Percentiles rank a stretch among this genome's conserved stretches.
phyloP scores from a whole-genome alignment of 495 filamentous ascomycete species.

The Neurospora sp. region DNA sequence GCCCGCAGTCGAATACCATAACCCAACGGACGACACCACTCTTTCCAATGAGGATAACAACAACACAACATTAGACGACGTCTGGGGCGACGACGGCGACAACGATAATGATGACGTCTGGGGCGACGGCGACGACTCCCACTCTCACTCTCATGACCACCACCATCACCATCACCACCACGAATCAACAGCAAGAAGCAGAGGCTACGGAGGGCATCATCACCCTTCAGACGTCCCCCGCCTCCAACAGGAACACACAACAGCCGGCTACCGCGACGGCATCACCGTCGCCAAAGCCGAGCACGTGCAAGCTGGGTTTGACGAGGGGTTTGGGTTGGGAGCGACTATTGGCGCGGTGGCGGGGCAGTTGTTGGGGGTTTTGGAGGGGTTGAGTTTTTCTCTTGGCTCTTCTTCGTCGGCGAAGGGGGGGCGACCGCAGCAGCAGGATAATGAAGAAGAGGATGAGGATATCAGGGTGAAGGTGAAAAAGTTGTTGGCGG shows the following conservation, averaged over 20 bases:
- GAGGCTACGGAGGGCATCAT: neutral
- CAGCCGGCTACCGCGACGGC: constrained; percentile 85
- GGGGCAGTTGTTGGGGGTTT: constrained; percentile 58
- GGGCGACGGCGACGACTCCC: neutral
- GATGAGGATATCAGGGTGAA: constrained; percentile 9
- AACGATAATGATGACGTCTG: neutral
- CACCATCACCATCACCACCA: neutral
- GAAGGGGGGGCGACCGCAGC: neutral
- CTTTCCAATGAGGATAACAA: neutral
- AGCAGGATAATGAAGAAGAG: neutral
- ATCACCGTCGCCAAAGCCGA: constrained; percentile 58
- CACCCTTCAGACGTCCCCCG: constrained; percentile 65
- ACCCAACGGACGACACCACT: neutral
- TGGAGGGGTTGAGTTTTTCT: constrained; percentile 52
- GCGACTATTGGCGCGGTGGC: constrained; percentile 63
- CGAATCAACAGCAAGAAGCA: neutral
- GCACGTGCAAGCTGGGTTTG: constrained; percentile 74
- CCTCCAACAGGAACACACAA: constrained; percentile 63
- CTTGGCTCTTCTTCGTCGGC: constrained; percentile 6
- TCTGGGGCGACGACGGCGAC: constrained; percentile 14
- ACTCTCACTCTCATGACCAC: neutral
- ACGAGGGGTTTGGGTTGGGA: constrained; percentile 75
- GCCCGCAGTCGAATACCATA: neutral
- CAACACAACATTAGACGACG: constrained; percentile 14
- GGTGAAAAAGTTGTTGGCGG: constrained; percentile 30